Base-by-base conservation (phyloP, 2,329 filamentous ascomycete species). In the Ophiobolus disseminans region DNA sequence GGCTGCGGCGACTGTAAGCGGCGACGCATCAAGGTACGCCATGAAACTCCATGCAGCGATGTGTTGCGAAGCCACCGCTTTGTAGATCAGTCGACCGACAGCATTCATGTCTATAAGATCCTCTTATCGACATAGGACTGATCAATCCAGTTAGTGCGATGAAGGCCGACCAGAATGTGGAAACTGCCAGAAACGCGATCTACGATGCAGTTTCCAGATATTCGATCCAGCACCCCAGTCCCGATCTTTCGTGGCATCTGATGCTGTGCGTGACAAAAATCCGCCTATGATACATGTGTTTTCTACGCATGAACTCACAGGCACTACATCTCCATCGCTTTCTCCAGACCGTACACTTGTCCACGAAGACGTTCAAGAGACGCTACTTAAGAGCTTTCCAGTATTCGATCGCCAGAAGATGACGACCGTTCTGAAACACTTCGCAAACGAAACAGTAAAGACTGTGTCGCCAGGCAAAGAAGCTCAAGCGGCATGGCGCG, bases 361-460 rank as follows among this genome's bases (percentile, higher is more conserved):
- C 22, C 52, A 61, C 34, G 28, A 34, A 10, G 28, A 57, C n/a
- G 7, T 45, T 4, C 48, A 50, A 20, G 42, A 48, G 38, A 53
- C 39, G 13, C 23, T 61, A 5, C 21, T 62, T 5, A 25, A 50
- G 13, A 47, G 41, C n/a, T 46, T 55, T 6, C 50, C 64, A 14
- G 40, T 44, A 5, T 11, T 39, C 7, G 22, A 56, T 6, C 55
- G 42, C 13, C 38, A 54, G n/a, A 51, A 42, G 3, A 54, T 58
- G 19, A 42, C 47, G 19, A 32, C 49, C 4, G 53, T 70, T 16
- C 28, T 70, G 11, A 47, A 60, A 32, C 61, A 70, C 32, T 70
- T 67, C 31, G 50, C 50, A 1, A 40, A 10, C 6, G 42, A 42
- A 6, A 68, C 66, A 2, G 57, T 58, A 28, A 20, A 45, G 2